Base-by-base conservation (phyloP, 805 yeast genomes). In the Ogataea minuta region DNA sequence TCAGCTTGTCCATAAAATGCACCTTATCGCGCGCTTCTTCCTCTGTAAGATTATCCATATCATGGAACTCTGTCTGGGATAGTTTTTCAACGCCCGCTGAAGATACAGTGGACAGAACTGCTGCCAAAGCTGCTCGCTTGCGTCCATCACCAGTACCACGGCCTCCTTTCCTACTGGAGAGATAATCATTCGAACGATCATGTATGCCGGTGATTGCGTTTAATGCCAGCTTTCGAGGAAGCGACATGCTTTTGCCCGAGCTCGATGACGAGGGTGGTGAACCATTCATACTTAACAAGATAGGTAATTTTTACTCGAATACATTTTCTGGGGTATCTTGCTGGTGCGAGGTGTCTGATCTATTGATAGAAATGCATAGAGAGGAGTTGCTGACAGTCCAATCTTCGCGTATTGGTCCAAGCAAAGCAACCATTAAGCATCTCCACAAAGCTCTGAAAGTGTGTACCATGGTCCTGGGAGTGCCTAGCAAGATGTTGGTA, bases 1-100 rank as follows among this genome's bases (percentile, higher is more conserved):
- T 61, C 34, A 81, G 62, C 21, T 68, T 62, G 53, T 81, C 89
- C 40, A 77, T 63, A 52, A 81, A 81, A 51, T 79, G 84, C 13
- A 62, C 64, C 28, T 50, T 51, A 25, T 64, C 61, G 23, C 48
- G 52, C 17, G 32, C 35, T 16, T 52, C 57, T 11, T 52, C 48
- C 26, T 57, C 49, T 19, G 46, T 34, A n/a, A 45, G 12, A 25
- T 10, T 26, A 13, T 41, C 36, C 24, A 39, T 15, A 10, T 45
- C 48, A 13, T 32, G 30, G 11, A 30, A 11, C 0, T 45, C 50
- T 8, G 37, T 28, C 12, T 41, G 47, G n/a, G 49, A 44, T 4
- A 64, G 44, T 38, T 62, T 63, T 21, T 71, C 75, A n/a, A 69
- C 50, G 2, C 76, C 67, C 4, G 72, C 69, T 28, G 72, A 66